A percentile compares a stretch with the other conserved stretches of the same genome.
phyloP scores from a whole-genome alignment of 768 basidiomycete genomes.

The Chalciporus piperatus region DNA sequence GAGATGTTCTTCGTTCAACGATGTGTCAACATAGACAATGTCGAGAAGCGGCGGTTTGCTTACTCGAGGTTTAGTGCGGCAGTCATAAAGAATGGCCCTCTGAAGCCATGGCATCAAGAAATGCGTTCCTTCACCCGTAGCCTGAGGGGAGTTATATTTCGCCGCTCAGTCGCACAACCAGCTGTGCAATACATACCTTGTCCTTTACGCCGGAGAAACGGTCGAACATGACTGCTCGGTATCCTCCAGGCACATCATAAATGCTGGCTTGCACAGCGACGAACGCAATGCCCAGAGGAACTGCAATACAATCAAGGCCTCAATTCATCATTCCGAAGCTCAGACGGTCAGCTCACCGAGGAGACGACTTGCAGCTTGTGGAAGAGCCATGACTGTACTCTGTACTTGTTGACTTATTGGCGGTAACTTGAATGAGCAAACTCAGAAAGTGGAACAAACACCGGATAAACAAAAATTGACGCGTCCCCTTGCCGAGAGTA shows the following conservation, averaged over 20 bases:
- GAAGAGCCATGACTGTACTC: conserved; percentile 44
- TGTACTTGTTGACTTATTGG: too few species aligned
- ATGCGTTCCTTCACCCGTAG: conserved; percentile 91
- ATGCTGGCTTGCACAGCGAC: conserved; percentile 49
- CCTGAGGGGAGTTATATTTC: conserved; percentile 42
- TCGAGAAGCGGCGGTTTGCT: conserved; percentile 23
- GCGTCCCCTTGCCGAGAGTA: not conserved
- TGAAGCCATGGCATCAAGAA: conserved; percentile 95
- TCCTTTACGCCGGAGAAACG: conserved; percentile 90
- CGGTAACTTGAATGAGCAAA: too few species aligned
- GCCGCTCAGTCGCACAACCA: not conserved
- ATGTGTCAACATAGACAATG: conserved; percentile 3
- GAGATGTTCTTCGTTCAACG: conserved; percentile 74
- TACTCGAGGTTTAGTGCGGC: conserved; percentile 93
- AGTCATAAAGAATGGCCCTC: conserved; percentile 95
- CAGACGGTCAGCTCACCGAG: conserved; percentile 37
- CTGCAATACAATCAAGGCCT: conserved; percentile 10
- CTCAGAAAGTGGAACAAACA: conserved; percentile 20
- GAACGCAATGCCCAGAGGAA: conserved; percentile 41
- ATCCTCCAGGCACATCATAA: conserved; percentile 85
- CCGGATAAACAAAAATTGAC: conserved; percentile 18
- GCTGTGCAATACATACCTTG: conserved; percentile 44
- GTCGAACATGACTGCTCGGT: conserved; percentile 97
- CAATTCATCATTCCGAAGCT: conserved; percentile 2
- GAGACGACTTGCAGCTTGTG: conserved; percentile 47